Percentiles rank a stretch among this genome's conserved stretches.
Conservation (phyloP, 768 basidiomycete genomes). For the Tricholomella constricta region DNA sequence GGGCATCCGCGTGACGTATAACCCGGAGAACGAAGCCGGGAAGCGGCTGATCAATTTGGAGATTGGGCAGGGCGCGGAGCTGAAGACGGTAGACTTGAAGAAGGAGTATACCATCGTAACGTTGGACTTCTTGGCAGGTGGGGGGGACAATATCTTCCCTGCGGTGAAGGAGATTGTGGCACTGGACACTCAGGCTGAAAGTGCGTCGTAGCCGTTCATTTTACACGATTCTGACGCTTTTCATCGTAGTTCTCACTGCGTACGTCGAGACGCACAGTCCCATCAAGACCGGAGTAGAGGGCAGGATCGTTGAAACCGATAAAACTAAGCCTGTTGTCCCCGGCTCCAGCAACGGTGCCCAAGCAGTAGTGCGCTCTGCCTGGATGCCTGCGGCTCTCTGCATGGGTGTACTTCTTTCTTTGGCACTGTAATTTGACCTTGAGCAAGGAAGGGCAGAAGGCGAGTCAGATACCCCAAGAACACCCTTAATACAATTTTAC, state of each 20-base stretch:
- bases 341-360: background rate
- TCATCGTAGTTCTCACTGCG: background rate
- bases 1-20: constrained; percentile 3
- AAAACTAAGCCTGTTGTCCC: background rate
- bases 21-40: constrained; percentile 1
- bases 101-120: constrained; percentile 4
- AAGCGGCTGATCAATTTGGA: constrained; percentile 9
- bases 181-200: constrained; percentile 4
- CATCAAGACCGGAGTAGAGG: background rate
- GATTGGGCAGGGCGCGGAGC: constrained; percentile 2
- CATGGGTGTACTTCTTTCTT: too few relatives aligned
- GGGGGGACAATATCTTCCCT: constrained; percentile 11
- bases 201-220: background rate
- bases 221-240: background rate
- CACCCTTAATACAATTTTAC: too few relatives aligned
- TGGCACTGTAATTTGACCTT: too few relatives aligned
- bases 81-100: background rate
- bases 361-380: background rate
- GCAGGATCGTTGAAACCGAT: background rate
- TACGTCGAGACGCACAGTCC: background rate
- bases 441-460: too few relatives aligned
- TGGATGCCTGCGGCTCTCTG: background rate
- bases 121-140: constrained; percentile 3
- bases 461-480: too few relatives aligned
- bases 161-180: background rate